Evolutionary conservation across 257 asterid genomes (phyloP).

Genomic region (Datura wrightii): DNA sequence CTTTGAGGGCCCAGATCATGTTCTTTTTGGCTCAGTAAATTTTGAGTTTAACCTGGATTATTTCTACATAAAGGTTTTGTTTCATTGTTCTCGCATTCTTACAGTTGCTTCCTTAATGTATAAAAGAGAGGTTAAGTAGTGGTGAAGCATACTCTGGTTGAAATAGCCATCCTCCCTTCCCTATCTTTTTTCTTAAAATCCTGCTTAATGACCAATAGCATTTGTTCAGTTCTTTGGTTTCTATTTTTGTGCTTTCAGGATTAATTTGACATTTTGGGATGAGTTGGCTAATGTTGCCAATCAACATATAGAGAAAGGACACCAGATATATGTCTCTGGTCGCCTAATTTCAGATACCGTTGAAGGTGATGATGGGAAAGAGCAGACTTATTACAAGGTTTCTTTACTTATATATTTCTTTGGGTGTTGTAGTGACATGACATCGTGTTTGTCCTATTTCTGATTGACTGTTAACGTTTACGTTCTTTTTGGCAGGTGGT

Average conservation of each 20-base stretch:
- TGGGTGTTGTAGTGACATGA: conserved; percentile 24
- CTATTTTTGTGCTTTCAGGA: conserved; percentile 23
- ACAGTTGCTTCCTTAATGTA: neutral
- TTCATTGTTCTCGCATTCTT: neutral
- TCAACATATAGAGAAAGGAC: conserved; percentile 81
- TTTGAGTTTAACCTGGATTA: neutral
- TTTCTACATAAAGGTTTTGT: neutral
- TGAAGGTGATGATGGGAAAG: conserved; percentile 84
- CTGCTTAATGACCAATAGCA: neutral
- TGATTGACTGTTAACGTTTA: conserved; percentile 1
- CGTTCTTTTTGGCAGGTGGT: conserved; percentile 64
- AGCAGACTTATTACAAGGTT: conserved; percentile 90
- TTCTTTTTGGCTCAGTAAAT: neutral
- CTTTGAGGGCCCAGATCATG: neutral
- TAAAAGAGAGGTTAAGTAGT: neutral
- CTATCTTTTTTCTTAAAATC: neutral
- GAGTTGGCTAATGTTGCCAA: conserved; percentile 34
- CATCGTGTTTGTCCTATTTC: neutral
- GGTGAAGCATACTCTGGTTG: conserved; percentile 14
- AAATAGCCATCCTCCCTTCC: neutral
- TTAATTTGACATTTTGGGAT: conserved; percentile 40
- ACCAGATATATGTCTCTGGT: conserved; percentile 81
- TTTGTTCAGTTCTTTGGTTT: neutral
- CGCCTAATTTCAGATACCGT: conserved; percentile 83
- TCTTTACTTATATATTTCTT: conserved; percentile 25